Evolutionary conservation across 129 eudicot genomes (phyloP).

Genomic region (Deinandra increscens): DNA sequence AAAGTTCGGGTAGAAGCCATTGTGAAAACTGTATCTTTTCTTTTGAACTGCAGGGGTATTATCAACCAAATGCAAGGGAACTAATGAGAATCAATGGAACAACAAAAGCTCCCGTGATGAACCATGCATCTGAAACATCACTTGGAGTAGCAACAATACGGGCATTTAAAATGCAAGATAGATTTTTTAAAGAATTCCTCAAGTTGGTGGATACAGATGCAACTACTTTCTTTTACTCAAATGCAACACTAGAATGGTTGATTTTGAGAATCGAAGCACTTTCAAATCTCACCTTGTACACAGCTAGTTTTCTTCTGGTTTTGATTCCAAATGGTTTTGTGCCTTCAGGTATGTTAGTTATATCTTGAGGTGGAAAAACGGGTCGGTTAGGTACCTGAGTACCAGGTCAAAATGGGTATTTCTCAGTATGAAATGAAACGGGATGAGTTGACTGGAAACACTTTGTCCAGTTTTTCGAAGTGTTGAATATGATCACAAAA

Average conservation of each 20-base stretch:
- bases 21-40: background rate
- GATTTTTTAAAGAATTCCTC: slow-evolving; percentile 51
- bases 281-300: slow-evolving; percentile 57
- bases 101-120: slow-evolving; percentile 89
- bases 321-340: slow-evolving; percentile 49
- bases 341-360: slow-evolving; percentile 51
- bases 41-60: slow-evolving; percentile 46
- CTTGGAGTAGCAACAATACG: slow-evolving; percentile 80
- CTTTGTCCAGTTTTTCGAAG: background rate
- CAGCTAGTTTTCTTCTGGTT: slow-evolving; percentile 63
- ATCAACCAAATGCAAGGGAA: slow-evolving; percentile 73
- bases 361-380: slow-evolving; percentile 4
- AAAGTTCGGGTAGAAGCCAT: background rate
- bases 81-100: slow-evolving; percentile 83
- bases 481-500: background rate
- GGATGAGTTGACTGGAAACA: background rate
- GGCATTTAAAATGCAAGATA: slow-evolving; percentile 67
- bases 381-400: background rate
- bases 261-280: slow-evolving; percentile 59
- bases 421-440: background rate
- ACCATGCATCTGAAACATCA: slow-evolving; percentile 70
- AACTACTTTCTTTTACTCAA: slow-evolving; percentile 60
- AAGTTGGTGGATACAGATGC: slow-evolving; percentile 76
- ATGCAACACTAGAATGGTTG: slow-evolving; percentile 77
- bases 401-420: background rate